Evolutionary conservation across 1,284 basidiomycete species (phyloP).

Genomic region (Peniophora sp.): DNA sequence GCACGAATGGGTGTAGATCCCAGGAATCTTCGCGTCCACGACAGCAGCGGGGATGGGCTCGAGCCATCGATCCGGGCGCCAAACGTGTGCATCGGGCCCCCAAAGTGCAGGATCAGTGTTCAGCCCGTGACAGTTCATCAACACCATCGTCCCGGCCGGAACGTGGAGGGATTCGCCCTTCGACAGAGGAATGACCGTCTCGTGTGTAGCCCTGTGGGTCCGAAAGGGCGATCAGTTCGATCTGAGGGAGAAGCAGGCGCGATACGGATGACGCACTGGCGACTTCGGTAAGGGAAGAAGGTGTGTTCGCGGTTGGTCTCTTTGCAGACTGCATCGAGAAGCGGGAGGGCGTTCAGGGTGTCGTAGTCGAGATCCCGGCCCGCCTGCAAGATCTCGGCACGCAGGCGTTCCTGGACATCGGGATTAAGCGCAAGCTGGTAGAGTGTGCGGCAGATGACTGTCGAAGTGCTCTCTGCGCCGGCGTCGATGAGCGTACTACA

Average conservation of each 20-base stretch:
- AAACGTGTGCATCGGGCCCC: constrained; percentile 26
- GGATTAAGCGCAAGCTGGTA: constrained; percentile 9
- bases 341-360: constrained; percentile 23
- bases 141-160: constrained; percentile 4
- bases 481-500: constrained; percentile 8
- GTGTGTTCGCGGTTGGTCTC: constrained; percentile 18
- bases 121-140: constrained; percentile 9
- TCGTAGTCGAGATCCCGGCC: constrained; percentile 14
- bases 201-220: background rate
- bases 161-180: background rate
- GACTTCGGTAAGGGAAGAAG: constrained; percentile 25
- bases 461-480: constrained; percentile 13
- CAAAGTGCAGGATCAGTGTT: constrained; percentile 24
- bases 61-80: constrained; percentile 28
- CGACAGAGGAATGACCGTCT: constrained; percentile 9
- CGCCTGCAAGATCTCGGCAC: constrained; percentile 15
- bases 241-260: constrained; percentile 22
- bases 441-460: constrained; percentile 10
- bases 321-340: constrained; percentile 25
- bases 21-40: constrained; percentile 14
- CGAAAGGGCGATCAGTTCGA: background rate
- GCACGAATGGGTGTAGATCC: constrained; percentile 17
- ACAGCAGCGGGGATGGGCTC: constrained; percentile 17
- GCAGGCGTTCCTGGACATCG: constrained; percentile 15
- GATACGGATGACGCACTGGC: constrained; percentile 33